Conservation (phyloP, 306 rosid species). For the Rosa lucieae region DNA sequence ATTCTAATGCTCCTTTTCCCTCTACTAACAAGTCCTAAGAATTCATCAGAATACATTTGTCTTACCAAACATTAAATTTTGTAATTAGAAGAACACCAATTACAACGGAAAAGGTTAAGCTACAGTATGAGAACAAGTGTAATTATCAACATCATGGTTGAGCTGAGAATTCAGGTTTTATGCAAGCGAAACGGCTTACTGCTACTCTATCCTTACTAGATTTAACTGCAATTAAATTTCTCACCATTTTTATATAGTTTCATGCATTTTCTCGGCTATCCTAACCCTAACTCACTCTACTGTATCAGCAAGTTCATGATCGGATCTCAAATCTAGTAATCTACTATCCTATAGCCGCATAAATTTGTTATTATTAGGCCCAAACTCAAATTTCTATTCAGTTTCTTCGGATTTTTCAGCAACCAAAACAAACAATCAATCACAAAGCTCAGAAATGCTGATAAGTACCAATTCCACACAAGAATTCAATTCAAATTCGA, state of each 20-base stretch:
- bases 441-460: background rate
- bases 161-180: background rate
- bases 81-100: too few relatives aligned
- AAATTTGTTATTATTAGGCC: background rate
- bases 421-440: constrained; percentile 15
- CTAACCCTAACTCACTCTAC: background rate
- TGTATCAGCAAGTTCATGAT: background rate
- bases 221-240: background rate
- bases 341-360: background rate
- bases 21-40: background rate
- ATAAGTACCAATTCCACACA: background rate
- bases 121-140: background rate
- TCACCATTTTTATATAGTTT: background rate
- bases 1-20: background rate
- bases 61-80: background rate
- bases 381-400: background rate
- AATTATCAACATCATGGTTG: background rate
- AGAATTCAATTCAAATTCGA: background rate
- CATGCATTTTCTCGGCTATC: background rate
- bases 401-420: background rate
- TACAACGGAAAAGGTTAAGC: too few relatives aligned
- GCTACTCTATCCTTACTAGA: background rate
- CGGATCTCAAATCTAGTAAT: background rate
- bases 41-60: background rate
- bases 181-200: background rate